Percentiles rank a stretch among this genome's conserved stretches.
Evolutionary conservation across 2,329 filamentous ascomycete species (phyloP).

Genomic region (Alternaria arbusti): DNA sequence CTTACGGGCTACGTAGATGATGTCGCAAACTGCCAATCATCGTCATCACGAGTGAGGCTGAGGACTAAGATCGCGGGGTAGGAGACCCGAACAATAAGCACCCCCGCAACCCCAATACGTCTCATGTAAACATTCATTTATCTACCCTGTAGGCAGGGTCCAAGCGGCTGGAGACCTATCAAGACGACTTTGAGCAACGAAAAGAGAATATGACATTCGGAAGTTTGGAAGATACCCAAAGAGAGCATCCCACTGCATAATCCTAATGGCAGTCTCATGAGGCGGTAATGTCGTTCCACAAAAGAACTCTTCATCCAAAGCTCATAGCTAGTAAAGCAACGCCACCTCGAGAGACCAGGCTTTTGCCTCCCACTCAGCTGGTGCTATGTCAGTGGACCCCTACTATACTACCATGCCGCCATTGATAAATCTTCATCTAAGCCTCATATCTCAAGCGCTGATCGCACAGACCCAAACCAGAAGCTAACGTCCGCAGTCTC

Average conservation of each 20-base stretch:
- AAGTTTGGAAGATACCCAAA: background rate
- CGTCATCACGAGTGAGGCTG: constrained; percentile 18
- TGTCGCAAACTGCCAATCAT: constrained; percentile 3
- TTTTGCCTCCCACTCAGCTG: constrained; percentile 16
- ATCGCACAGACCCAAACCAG: constrained; percentile 37
- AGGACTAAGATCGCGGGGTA: constrained; percentile 37
- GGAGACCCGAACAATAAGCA: constrained; percentile 18
- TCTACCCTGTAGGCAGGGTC: constrained; percentile 1
- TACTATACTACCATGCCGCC: constrained; percentile 32
- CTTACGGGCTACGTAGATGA: background rate
- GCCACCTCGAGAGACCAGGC: constrained; percentile 17
- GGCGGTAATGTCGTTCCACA: background rate
- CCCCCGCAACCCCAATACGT: constrained; percentile 28
- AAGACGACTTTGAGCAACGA: background rate
- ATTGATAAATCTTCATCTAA: constrained; percentile 39
- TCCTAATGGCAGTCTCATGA: background rate
- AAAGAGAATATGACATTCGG: background rate
- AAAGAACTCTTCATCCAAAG: background rate
- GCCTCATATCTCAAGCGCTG: constrained; percentile 36
- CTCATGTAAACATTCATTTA: constrained; percentile 41
- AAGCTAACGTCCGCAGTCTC: constrained; percentile 35
- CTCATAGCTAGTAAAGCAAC: constrained; percentile 13
- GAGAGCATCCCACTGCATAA: background rate
- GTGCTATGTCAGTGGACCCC: constrained; percentile 30
- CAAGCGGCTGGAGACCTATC: background rate